These are phyloP conservation scores for Scorias spongiosa DNA, from an alignment of 2,329 filamentous ascomycete species.

Conservation along the genomic window DNA sequence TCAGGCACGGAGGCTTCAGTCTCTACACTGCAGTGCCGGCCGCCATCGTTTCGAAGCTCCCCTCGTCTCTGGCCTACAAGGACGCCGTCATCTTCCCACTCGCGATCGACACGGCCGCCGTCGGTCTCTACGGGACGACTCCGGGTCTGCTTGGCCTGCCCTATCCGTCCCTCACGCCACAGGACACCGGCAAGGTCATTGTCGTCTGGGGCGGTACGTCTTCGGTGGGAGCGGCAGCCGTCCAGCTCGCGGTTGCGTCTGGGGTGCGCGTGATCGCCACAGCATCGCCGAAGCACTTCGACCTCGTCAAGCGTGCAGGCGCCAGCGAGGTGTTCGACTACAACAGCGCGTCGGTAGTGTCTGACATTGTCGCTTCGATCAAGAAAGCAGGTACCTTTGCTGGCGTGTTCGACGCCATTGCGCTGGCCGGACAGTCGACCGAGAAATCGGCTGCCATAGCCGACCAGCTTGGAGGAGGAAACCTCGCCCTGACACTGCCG, in stretches of 20 bases:
- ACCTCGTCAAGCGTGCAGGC: constrained; percentile 16
- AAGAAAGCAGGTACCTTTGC: constrained; percentile 20
- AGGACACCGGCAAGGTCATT: constrained; percentile 22
- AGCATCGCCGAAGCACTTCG: constrained; percentile 19
- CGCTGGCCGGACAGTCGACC: constrained; percentile 1
- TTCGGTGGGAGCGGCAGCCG: constrained; percentile 19
- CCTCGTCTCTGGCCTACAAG: constrained; percentile 22
- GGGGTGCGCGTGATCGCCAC: constrained; percentile 20
- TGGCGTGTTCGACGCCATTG: constrained; percentile 27
- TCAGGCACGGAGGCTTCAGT: constrained; percentile 18
- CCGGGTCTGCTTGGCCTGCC: constrained; percentile 23
- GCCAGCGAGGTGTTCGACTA: constrained; percentile 21
- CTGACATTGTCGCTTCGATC: constrained; percentile 26
- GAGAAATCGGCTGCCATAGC: constrained; percentile 9
- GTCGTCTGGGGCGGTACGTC: constrained; percentile 24
- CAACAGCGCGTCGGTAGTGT: constrained; percentile 16
- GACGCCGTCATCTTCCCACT: constrained; percentile 29
- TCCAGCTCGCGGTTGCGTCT: constrained; percentile 22
- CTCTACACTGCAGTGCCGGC: constrained; percentile 19
- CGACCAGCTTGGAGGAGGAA: constrained; percentile 15
- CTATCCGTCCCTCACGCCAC: constrained; percentile 20
- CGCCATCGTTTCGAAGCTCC: constrained; percentile 23
- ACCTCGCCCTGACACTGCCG: constrained; percentile 7
- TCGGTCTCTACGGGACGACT: constrained; percentile 26
- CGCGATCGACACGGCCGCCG: constrained; percentile 28